Percentiles rank a stretch among this genome's conserved stretches.
phyloP scores from a whole-genome alignment of 805 yeast genomes.

The Candida awuae region DNA sequence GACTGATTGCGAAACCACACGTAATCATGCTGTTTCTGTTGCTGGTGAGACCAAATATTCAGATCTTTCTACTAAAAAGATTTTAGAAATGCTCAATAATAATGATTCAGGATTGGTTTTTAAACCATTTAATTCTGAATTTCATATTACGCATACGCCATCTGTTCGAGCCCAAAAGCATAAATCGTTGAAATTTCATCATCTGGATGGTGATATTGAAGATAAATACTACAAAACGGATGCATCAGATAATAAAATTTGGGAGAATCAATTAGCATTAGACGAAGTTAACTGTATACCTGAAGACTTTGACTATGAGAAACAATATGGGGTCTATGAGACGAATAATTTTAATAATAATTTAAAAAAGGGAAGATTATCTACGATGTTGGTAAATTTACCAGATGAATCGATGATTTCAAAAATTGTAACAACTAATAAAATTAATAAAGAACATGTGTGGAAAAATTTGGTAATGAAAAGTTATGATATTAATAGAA shows the following conservation, averaged over 20 bases:
- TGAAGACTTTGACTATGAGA: slow-evolving; percentile 28
- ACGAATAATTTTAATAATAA: background rate
- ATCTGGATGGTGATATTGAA: slow-evolving; percentile 10
- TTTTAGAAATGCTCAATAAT: slow-evolving; percentile 5
- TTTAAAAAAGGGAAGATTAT: background rate
- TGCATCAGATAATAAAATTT: background rate
- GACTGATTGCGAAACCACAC: too few relatives aligned
- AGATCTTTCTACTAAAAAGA: background rate
- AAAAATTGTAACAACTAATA: background rate
- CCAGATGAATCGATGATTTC: too few relatives aligned
- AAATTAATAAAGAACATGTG: background rate
- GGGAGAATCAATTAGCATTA: slow-evolving; percentile 12
- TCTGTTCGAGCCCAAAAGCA: slow-evolving; percentile 1
- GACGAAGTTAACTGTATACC: slow-evolving; percentile 32
- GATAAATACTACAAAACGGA: background rate
- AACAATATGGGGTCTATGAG: background rate
- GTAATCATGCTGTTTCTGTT: too few relatives aligned
- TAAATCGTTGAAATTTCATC: slow-evolving; percentile 11
- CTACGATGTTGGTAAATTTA: too few relatives aligned
- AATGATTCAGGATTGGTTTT: background rate
- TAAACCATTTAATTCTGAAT: background rate
- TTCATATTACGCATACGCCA: slow-evolving; percentile 2
- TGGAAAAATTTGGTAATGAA: slow-evolving; percentile 6
- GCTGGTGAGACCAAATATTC: background rate
- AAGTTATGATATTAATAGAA: background rate